A percentile compares a stretch with the other conserved stretches of the same genome.
phyloP scores from a whole-genome alignment of 306 rosid species.

The Mimosa bimucronata region DNA sequence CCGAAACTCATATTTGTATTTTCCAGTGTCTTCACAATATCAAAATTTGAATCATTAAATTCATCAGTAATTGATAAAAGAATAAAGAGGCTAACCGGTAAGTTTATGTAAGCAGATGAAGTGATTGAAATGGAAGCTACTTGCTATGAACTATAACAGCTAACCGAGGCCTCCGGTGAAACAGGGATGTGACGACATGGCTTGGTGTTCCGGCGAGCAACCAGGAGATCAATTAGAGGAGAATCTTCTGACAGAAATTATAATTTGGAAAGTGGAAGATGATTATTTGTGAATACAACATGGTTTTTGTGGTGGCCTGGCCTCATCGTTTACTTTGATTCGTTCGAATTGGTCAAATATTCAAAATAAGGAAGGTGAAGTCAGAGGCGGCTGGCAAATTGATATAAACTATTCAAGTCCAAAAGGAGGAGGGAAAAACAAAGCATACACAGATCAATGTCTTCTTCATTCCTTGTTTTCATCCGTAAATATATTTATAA shows the following conservation, averaged over 20 bases:
- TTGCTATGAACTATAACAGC: background rate
- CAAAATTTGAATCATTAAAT: background rate
- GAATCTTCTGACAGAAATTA: background rate
- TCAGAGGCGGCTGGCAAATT: background rate
- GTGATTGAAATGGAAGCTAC: background rate
- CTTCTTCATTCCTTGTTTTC: background rate
- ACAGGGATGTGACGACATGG: background rate
- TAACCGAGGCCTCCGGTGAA: background rate
- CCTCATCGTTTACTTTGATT: background rate
- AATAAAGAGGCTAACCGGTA: background rate
- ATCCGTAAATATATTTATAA: too few relatives aligned
- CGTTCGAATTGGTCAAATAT: background rate
- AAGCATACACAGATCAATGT: background rate
- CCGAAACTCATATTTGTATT: background rate
- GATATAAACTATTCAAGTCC: background rate
- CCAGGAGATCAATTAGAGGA: background rate
- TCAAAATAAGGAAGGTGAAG: background rate
- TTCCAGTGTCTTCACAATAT: background rate
- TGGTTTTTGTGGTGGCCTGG: background rate
- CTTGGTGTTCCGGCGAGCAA: background rate
- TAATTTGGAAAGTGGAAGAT: background rate
- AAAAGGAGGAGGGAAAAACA: background rate
- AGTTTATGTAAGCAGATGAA: background rate
- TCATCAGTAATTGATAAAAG: background rate
- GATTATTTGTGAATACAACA: background rate